A percentile compares a stretch with the other conserved stretches of the same genome.
Evolutionary conservation across 2,329 filamentous ascomycete species (phyloP).

Genomic region (Pestalotiopsis sp.): DNA sequence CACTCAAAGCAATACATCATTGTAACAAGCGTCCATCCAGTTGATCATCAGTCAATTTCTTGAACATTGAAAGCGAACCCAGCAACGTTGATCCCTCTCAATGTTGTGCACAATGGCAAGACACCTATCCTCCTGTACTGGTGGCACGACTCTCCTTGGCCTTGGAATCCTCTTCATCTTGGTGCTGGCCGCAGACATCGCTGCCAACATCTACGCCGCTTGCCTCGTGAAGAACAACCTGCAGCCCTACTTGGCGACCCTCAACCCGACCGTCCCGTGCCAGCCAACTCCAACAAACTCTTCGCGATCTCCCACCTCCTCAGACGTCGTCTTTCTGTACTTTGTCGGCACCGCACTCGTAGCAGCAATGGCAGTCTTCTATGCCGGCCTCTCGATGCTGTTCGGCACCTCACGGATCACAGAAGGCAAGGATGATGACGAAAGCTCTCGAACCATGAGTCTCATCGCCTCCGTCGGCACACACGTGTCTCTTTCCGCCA

Average conservation of each 20-base stretch:
- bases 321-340: not conserved
- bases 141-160: not conserved
- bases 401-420: not conserved
- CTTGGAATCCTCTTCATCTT: not conserved
- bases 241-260: not conserved
- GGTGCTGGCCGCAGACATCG: not conserved
- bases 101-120: not conserved
- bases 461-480: not conserved
- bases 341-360: not conserved
- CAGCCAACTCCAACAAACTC: not conserved
- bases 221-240: not conserved
- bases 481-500: not conserved
- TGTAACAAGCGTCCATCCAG: too few species aligned
- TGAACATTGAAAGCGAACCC: too few species aligned
- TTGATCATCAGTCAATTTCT: too few species aligned
- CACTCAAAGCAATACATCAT: too few species aligned
- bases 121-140: not conserved
- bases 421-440: not conserved
- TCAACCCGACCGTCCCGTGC: not conserved
- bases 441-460: not conserved
- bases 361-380: not conserved
- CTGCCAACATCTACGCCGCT: not conserved
- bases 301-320: not conserved
- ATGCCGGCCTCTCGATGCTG: not conserved
- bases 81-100: too few species aligned